phyloP scores from a whole-genome alignment of 352 stramenopile genomes.

The Thraustochytrium sp. region DNA sequence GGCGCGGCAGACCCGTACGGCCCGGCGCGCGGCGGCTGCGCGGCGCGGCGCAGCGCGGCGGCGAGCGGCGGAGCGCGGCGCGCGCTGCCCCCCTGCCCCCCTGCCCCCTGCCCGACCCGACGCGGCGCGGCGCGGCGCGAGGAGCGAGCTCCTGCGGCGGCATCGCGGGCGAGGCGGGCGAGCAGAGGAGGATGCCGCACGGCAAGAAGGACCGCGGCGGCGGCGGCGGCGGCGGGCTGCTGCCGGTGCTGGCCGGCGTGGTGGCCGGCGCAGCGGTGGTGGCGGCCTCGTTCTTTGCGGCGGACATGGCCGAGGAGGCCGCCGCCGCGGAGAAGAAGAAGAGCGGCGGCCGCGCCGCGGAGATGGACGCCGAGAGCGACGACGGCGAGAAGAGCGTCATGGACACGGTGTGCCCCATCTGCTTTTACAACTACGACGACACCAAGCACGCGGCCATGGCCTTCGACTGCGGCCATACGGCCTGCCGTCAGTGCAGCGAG shows the following conservation, averaged over 20 bases:
- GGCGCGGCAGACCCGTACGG: too few relatives aligned
- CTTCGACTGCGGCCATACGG: slow-evolving; percentile 30
- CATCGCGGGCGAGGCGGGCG: not conserved
- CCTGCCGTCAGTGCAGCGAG: not conserved
- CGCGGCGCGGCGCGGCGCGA: not conserved
- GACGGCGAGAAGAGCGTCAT: not conserved
- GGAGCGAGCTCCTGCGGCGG: not conserved
- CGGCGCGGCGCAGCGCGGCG: too few relatives aligned
- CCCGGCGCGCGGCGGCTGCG: too few relatives aligned
- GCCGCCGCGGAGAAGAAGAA: not conserved
- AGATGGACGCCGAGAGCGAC: not conserved
- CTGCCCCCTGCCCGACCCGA: too few relatives aligned
- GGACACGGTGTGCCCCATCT: slow-evolving; percentile 24
- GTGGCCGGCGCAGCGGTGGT: not conserved
- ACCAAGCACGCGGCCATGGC: slow-evolving; percentile 15
- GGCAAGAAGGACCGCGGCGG: not conserved
- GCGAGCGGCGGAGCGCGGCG: too few relatives aligned
- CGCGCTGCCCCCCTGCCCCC: too few relatives aligned
- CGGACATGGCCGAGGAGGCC: not conserved
- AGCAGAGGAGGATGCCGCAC: not conserved
- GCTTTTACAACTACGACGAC: slow-evolving; percentile 4
- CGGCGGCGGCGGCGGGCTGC: not conserved
- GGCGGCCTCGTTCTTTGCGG: not conserved
- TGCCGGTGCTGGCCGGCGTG: not conserved
- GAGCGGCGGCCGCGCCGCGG: not conserved